These are phyloP conservation scores for Eleusine coracana DNA, from an alignment of 176 grass and related monocot genomes.

Conservation along the genomic window DNA sequence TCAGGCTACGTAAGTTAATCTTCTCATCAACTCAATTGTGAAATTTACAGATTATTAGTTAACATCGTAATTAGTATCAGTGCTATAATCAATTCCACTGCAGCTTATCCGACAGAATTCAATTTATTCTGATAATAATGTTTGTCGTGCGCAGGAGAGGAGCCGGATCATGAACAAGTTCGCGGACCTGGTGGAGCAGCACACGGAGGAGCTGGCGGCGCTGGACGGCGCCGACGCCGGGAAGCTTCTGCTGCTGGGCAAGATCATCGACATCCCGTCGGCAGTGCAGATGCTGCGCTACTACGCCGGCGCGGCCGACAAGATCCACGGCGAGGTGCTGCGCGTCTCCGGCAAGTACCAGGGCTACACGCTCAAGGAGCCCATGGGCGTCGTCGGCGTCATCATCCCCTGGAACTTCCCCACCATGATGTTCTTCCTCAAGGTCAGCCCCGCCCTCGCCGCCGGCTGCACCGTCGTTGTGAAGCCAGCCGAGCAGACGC, in stretches of 20 bases:
- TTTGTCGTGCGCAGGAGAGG: constrained; percentile 53
- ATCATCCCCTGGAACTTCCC: constrained; percentile 95
- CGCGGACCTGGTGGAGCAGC: constrained; percentile 70
- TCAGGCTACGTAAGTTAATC: constrained; percentile 68
- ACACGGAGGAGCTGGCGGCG: constrained; percentile 75
- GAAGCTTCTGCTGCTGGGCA: constrained; percentile 71
- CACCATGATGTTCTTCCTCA: constrained; percentile 81
- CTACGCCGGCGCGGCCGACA: constrained; percentile 94
- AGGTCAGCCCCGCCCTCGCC: constrained; percentile 75
- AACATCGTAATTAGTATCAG: background rate
- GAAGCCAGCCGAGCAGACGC: constrained; percentile 95
- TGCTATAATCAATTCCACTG: background rate
- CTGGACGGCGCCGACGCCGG: constrained; percentile 72
- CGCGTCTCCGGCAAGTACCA: constrained; percentile 61
- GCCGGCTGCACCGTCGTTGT: constrained; percentile 84
- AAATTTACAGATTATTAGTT: background rate
- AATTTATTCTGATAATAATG: too few species aligned
- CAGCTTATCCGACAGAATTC: background rate
- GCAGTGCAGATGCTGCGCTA: constrained; percentile 68
- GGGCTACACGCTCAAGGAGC: constrained; percentile 86
- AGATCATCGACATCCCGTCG: constrained; percentile 57
- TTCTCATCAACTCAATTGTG: background rate
- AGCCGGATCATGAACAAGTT: constrained; percentile 66
- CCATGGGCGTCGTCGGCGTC: constrained; percentile 73
- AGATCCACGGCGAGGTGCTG: constrained; percentile 82